These are phyloP conservation scores for Fusarium avenaceum DNA, from an alignment of 2,329 filamentous ascomycete species.

Conservation along the genomic window DNA sequence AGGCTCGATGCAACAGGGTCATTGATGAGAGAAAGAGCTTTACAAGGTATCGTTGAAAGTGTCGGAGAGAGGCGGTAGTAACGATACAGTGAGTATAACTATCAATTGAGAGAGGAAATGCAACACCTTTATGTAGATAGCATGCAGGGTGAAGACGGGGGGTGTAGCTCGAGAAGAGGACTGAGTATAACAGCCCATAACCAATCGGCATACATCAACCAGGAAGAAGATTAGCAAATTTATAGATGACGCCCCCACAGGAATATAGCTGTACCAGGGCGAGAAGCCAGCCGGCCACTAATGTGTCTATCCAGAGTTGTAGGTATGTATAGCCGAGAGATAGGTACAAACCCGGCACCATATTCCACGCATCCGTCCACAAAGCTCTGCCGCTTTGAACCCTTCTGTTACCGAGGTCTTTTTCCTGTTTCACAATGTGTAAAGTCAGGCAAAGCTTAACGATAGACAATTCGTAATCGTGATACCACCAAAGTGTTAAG, in stretches of 20 bases:
- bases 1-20: conserved; percentile 31
- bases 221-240: conserved; percentile 8
- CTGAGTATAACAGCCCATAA: not conserved
- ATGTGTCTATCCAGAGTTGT: conserved; percentile 15
- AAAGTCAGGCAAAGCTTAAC: conserved; percentile 12
- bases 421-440: conserved; percentile 22
- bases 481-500: conserved; percentile 19
- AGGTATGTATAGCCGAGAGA: conserved; percentile 20
- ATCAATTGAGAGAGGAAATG: conserved; percentile 15
- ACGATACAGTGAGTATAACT: not conserved
- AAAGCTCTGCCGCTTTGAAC: conserved; percentile 2
- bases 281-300: conserved; percentile 24
- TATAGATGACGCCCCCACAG: conserved; percentile 10
- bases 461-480: conserved; percentile 23
- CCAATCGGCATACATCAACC: conserved; percentile 3
- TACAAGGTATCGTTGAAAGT: conserved; percentile 3
- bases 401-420: conserved; percentile 1
- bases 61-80: not conserved
- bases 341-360: conserved; percentile 6
- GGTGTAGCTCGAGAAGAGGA: conserved; percentile 3
- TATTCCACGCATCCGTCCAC: conserved; percentile 11
- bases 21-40: conserved; percentile 15
- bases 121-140: conserved; percentile 29
- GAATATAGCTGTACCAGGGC: not conserved
- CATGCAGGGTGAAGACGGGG: not conserved